Percentiles rank a stretch among this genome's conserved stretches.
phyloP scores from a whole-genome alignment of 78 protist species.

The Chrysochromulina parva region DNA sequence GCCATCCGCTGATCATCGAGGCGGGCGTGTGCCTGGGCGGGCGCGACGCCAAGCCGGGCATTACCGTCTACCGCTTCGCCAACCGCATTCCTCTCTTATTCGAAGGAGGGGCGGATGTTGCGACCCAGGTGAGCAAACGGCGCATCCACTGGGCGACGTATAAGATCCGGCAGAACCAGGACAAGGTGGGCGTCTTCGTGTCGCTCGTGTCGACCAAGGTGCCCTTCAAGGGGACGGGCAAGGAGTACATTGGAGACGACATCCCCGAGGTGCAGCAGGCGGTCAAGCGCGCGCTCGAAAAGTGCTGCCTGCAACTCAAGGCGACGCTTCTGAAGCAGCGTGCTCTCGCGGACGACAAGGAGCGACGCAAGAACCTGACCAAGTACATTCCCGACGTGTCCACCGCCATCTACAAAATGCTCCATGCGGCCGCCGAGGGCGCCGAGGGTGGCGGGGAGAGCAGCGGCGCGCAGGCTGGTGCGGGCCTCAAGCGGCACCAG shows the following conservation, averaged over 20 bases:
- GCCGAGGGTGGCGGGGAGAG: neutral
- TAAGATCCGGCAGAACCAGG: slow-evolving; percentile 33
- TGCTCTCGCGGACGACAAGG: slow-evolving; percentile 1
- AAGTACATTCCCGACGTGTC: slow-evolving; percentile 51
- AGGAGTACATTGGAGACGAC: slow-evolving; percentile 72
- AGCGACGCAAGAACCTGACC: slow-evolving; percentile 27
- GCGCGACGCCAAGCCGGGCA: slow-evolving; percentile 45
- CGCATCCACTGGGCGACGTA: slow-evolving; percentile 1
- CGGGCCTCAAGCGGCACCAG: neutral
- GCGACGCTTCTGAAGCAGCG: neutral
- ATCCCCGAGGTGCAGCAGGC: slow-evolving; percentile 15
- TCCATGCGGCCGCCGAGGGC: neutral
- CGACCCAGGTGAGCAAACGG: slow-evolving; percentile 18
- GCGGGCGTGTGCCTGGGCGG: slow-evolving; percentile 67
- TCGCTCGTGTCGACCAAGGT: slow-evolving; percentile 65
- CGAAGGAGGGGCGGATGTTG: slow-evolving; percentile 63
- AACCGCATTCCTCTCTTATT: slow-evolving; percentile 68
- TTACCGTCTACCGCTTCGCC: slow-evolving; percentile 61
- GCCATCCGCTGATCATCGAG: slow-evolving; percentile 68
- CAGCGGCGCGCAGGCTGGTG: neutral
- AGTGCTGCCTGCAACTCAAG: slow-evolving; percentile 38
- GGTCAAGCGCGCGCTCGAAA: slow-evolving; percentile 26
- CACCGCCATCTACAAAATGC: neutral
- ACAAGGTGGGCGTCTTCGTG: slow-evolving; percentile 70
- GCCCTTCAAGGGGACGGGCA: slow-evolving; percentile 77